Percentiles rank a stretch among this genome's conserved stretches.
phyloP scores from a whole-genome alignment of 129 eudicot species.

The Cynara cardunculus region DNA sequence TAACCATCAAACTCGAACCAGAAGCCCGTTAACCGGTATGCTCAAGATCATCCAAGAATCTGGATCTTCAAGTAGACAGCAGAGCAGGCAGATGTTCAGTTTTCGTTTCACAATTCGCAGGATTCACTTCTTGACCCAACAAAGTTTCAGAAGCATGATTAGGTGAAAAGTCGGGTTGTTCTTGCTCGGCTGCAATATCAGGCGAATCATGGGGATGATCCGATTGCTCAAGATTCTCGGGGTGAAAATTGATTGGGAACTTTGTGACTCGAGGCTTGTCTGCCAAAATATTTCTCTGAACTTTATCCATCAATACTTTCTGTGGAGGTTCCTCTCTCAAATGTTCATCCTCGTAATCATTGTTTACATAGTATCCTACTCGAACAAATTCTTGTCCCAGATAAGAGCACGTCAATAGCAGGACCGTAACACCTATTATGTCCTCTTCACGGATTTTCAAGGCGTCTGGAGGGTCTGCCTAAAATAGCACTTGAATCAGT shows the following conservation, averaged over 20 bases:
- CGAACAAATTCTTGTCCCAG: constrained; percentile 71
- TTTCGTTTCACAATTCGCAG: constrained; percentile 16
- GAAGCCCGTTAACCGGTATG: background rate
- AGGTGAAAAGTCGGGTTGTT: constrained; percentile 13
- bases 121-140: constrained; percentile 13
- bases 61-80: constrained; percentile 24
- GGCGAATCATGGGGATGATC: constrained; percentile 27
- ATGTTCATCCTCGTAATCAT: constrained; percentile 68
- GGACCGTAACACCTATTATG: constrained; percentile 64
- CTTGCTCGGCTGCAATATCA: constrained; percentile 18
- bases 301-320: constrained; percentile 53
- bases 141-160: constrained; percentile 7
- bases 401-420: constrained; percentile 69
- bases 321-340: constrained; percentile 75
- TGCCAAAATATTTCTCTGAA: constrained; percentile 61
- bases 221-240: constrained; percentile 37
- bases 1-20: background rate
- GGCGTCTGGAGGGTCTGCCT: constrained; percentile 81
- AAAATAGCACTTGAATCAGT: background rate
- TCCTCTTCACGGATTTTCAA: constrained; percentile 67
- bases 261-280: constrained; percentile 75
- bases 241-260: constrained; percentile 64
- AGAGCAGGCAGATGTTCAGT: constrained; percentile 18
- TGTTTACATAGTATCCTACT: constrained; percentile 70
- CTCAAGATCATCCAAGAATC: background rate